These are phyloP conservation scores for Przewalskia tangutica DNA, from an alignment of 257 asterid genomes.

Conservation along the genomic window DNA sequence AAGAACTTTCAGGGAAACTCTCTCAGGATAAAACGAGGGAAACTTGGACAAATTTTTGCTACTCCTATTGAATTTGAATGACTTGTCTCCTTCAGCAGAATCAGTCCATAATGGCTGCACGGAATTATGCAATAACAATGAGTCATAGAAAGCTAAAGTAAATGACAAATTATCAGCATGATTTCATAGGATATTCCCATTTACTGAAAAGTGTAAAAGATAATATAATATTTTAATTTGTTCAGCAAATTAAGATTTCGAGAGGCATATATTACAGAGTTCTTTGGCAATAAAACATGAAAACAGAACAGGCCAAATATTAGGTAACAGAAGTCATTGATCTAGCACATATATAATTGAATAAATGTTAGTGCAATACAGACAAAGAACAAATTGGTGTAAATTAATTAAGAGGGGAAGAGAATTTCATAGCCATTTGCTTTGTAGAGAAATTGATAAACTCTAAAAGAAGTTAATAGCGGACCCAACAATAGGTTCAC, in stretches of 20 bases:
- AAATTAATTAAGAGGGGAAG: not conserved
- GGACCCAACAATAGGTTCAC: not conserved
- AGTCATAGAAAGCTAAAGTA: not conserved
- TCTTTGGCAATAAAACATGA: not conserved
- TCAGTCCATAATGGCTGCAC: constrained; percentile 55
- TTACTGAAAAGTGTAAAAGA: not conserved
- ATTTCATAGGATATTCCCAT: not conserved
- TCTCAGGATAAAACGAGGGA: constrained; percentile 57
- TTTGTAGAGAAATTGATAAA: not conserved
- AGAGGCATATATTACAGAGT: not conserved
- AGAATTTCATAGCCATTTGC: not conserved
- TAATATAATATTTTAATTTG: not conserved
- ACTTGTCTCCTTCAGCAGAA: constrained; percentile 56
- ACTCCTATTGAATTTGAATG: constrained; percentile 25
- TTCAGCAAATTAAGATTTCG: not conserved
- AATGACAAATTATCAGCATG: not conserved
- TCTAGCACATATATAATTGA: not conserved
- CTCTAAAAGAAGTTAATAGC: not conserved
- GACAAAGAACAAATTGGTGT: not conserved
- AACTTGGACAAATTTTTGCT: constrained; percentile 26
- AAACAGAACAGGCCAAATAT: not conserved
- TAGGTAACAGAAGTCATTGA: not conserved
- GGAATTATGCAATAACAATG: not conserved
- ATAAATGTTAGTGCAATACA: not conserved
- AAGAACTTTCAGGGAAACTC: constrained; percentile 44